phyloP scores from a whole-genome alignment of 208 protist species.

The Trypanosoma scelopori region DNA sequence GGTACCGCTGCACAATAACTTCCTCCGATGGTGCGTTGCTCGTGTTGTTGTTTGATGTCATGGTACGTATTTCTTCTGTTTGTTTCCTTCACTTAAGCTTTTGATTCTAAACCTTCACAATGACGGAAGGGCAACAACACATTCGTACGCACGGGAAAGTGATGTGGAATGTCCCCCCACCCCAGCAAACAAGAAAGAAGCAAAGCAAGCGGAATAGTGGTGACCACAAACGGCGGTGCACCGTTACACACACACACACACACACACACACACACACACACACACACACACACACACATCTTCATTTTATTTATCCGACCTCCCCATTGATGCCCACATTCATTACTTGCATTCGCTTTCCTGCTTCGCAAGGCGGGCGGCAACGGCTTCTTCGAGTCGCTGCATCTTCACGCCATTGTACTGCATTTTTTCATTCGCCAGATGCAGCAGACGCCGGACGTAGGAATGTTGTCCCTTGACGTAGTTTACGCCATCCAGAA shows the following conservation, averaged over 20 bases:
- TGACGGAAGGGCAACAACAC: neutral
- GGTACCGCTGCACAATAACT: constrained; percentile 82
- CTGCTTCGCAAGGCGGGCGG: constrained; percentile 21
- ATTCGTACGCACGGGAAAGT: constrained; percentile 6
- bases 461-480: constrained; percentile 56
- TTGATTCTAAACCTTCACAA: constrained; percentile 1
- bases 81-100: neutral
- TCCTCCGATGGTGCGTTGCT: constrained; percentile 51
- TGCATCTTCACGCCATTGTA: constrained; percentile 57
- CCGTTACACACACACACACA: neutral
- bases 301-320: constrained; percentile 8
- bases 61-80: neutral
- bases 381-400: constrained; percentile 46
- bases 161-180: too few relatives aligned
- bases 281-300: neutral
- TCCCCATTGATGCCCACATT: neutral
- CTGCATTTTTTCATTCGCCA: constrained; percentile 83
- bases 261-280: neutral
- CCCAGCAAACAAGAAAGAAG: constrained; percentile 3
- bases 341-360: neutral
- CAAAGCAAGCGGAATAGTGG: neutral
- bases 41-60: constrained; percentile 18
- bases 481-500: constrained; percentile 72
- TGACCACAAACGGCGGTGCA: neutral
- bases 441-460: constrained; percentile 59